These are phyloP conservation scores for Recurvomyces mirabilis DNA, from an alignment of 495 filamentous ascomycete species.

Conservation along the genomic window DNA sequence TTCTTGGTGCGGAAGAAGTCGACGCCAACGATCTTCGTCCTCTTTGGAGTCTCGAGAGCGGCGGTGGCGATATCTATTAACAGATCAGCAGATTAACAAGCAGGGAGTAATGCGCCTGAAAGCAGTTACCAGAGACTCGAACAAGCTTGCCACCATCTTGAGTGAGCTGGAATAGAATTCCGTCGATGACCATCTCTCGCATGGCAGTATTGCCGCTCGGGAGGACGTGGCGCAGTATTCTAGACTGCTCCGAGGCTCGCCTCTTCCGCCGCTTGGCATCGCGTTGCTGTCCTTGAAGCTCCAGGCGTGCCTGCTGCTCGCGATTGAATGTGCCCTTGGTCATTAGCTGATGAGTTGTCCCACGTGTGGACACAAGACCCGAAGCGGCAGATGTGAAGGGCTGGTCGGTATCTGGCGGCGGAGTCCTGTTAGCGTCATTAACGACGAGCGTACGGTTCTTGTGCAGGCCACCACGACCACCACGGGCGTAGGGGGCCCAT, in stretches of 20 bases:
- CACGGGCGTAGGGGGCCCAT: constrained; percentile 22
- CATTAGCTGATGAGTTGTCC: constrained; percentile 82
- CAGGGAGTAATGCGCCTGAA: background rate
- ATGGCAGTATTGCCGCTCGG: constrained; percentile 27
- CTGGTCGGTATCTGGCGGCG: background rate
- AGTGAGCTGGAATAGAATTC: constrained; percentile 62
- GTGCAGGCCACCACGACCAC: constrained; percentile 30
- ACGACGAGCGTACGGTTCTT: constrained; percentile 64
- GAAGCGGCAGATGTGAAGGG: constrained; percentile 4
- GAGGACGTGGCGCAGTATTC: constrained; percentile 35
- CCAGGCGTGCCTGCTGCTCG: constrained; percentile 45
- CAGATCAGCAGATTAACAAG: background rate
- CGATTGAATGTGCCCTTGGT: constrained; percentile 70
- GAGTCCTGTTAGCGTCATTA: constrained; percentile 41
- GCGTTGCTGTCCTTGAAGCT: constrained; percentile 53
- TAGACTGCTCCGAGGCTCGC: constrained; percentile 5
- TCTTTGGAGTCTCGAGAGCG: constrained; percentile 65
- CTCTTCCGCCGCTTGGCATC: constrained; percentile 29
- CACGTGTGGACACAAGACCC: constrained; percentile 66
- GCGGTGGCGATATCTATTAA: constrained; percentile 50
- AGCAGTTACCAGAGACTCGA: constrained; percentile 55
- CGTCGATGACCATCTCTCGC: constrained; percentile 64
- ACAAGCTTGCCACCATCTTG: constrained; percentile 78
- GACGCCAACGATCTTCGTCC: constrained; percentile 66
- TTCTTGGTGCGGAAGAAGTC: constrained; percentile 81